Evolutionary conservation across 2,329 filamentous ascomycete genomes (phyloP).

Genomic region (Chrysoporthe austroafricana): DNA sequence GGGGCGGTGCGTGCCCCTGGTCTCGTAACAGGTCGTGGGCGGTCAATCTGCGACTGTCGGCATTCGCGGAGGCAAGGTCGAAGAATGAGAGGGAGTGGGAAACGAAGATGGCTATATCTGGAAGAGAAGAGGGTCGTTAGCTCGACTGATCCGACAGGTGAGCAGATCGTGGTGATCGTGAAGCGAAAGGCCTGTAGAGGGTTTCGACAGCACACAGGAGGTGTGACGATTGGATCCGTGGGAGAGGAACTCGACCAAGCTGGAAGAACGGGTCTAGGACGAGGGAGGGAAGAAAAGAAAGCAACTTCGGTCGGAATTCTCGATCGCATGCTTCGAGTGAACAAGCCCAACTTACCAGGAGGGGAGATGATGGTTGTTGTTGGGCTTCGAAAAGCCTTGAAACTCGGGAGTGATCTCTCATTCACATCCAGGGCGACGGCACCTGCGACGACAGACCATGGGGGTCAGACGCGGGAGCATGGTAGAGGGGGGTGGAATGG

Average conservation of each 20-base stretch:
- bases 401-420: constrained; percentile 30
- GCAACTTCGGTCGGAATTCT: constrained; percentile 22
- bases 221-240: constrained; percentile 12
- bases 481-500: constrained; percentile 12
- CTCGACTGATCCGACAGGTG: constrained; percentile 5
- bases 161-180: constrained; percentile 7
- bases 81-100: constrained; percentile 7
- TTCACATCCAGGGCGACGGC: constrained; percentile 32
- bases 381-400: constrained; percentile 34
- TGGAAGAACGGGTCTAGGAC: constrained; percentile 24
- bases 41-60: constrained; percentile 28
- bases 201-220: constrained; percentile 14
- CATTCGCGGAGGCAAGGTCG: constrained; percentile 20
- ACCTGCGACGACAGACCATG: constrained; percentile 31
- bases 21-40: constrained; percentile 23
- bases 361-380: constrained; percentile 39
- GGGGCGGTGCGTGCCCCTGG: constrained; percentile 16
- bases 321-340: constrained; percentile 43
- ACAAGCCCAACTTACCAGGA: constrained; percentile 43
- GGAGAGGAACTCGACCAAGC: constrained; percentile 16
- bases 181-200: constrained; percentile 1
- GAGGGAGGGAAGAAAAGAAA: constrained; percentile 28
- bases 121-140: constrained; percentile 11
- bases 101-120: constrained; percentile 16
- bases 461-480: constrained; percentile 24